Conservation (phyloP, 192 early-diverging fungal species). For the Funneliformis geosporum region DNA sequence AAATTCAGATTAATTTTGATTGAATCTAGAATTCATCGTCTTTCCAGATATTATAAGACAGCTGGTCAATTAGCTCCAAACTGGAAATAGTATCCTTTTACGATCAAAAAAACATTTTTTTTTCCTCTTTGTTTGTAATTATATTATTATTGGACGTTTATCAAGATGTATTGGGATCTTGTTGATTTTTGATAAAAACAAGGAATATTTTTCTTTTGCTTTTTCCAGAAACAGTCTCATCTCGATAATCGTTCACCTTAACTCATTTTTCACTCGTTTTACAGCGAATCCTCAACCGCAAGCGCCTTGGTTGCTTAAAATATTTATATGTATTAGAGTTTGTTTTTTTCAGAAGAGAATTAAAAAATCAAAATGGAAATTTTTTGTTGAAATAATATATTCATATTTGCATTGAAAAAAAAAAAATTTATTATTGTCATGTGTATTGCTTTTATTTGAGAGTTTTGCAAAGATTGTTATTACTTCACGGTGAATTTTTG, state of each 20-base stretch:
- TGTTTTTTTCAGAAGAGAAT: neutral
- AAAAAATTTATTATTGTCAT: neutral
- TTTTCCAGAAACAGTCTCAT: neutral
- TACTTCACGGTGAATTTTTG: neutral
- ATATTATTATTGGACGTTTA: too few species aligned
- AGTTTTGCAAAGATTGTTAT: neutral
- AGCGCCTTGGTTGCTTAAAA: conserved; percentile 33
- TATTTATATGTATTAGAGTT: neutral
- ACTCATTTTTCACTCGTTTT: conserved; percentile 13
- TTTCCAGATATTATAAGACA: conserved; percentile 99
- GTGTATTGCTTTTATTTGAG: neutral
- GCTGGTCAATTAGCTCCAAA: conserved; percentile 92
- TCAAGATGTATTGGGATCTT: neutral
- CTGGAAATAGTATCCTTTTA: conserved; percentile 96
- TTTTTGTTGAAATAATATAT: too few species aligned
- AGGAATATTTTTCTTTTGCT: neutral
- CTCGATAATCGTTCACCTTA: conserved; percentile 11
- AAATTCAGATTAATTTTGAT: conserved; percentile 99
- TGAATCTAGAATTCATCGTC: conserved; percentile 98
- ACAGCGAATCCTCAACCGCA: conserved; percentile 33
- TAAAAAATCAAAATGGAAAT: neutral
- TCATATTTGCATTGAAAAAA: too few species aligned
- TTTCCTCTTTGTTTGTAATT: too few species aligned
- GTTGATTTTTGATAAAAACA: too few species aligned
- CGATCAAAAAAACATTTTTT: too few species aligned